A percentile compares a stretch with the other conserved stretches of the same genome.
These are phyloP conservation scores for Emmonsiellopsis sp. DNA, from an alignment of 2,329 filamentous ascomycete genomes.

Conservation along the genomic window DNA sequence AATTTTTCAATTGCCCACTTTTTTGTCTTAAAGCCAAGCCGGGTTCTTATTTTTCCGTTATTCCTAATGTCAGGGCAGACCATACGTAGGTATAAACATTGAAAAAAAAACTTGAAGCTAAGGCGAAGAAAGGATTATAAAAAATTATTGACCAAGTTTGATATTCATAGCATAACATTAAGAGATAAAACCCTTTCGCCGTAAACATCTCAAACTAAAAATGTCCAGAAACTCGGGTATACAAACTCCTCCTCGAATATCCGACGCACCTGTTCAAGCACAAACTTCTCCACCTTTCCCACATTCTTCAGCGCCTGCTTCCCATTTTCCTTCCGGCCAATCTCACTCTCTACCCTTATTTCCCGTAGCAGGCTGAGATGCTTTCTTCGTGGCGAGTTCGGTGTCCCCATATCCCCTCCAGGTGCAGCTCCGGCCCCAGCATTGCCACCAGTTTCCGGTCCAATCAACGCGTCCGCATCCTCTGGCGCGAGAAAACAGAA, in stretches of 20 bases:
- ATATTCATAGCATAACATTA: too few species aligned
- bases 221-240: constrained; percentile 97
- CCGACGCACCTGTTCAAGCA: constrained; percentile 87
- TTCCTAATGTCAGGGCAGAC: too few species aligned
- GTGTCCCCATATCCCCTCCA: constrained; percentile 13
- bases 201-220: constrained; percentile 56
- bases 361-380: constrained; percentile 78
- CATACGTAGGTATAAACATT: too few species aligned
- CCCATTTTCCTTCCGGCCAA: constrained; percentile 79
- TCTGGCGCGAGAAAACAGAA: constrained; percentile 93
- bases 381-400: constrained; percentile 25
- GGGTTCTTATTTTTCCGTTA: too few species aligned
- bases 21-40: too few species aligned
- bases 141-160: too few species aligned
- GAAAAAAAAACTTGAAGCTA: too few species aligned
- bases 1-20: too few species aligned
- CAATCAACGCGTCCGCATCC: constrained; percentile 68
- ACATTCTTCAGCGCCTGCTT: constrained; percentile 98
- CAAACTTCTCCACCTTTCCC: constrained; percentile 95
- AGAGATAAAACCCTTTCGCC: too few species aligned
- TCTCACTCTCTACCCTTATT: constrained; percentile 94
- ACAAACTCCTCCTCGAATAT: constrained; percentile 99
- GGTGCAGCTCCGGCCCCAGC: constrained; percentile 5
- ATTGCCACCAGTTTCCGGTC: constrained; percentile 20
- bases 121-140: too few species aligned